Conservation (phyloP, 306 rosid species). For the Vigna reflexopilosa region DNA sequence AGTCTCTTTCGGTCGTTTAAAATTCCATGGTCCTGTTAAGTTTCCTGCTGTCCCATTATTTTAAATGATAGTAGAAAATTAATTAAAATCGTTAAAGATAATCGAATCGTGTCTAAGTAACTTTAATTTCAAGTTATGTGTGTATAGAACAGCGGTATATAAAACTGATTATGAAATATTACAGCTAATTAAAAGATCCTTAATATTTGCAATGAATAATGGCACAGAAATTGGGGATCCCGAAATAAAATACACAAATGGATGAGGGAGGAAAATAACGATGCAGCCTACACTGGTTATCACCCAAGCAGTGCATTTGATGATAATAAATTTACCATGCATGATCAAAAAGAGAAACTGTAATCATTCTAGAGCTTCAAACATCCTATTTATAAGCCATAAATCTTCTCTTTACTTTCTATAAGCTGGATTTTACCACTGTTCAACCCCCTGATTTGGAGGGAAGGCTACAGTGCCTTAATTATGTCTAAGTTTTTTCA, state of each 20-base stretch:
- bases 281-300: conserved; percentile 37
- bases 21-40: conserved; percentile 28
- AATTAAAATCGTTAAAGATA: not conserved
- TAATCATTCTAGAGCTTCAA: not conserved
- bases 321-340: not conserved
- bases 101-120: not conserved
- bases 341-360: not conserved
- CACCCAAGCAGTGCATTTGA: conserved; percentile 1
- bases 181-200: not conserved
- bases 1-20: conserved; percentile 20
- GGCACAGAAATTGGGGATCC: conserved; percentile 46
- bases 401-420: not conserved
- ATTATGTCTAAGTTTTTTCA: not conserved
- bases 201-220: not conserved
- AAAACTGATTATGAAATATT: not conserved
- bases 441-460: not conserved
- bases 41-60: not conserved
- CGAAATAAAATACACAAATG: not conserved
- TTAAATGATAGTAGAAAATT: not conserved
- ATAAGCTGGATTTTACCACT: not conserved
- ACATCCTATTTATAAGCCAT: not conserved
- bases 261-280: conserved; percentile 7
- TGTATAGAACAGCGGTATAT: not conserved
- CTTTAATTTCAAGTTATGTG: not conserved
- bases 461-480: conserved; percentile 15